A percentile compares a stretch with the other conserved stretches of the same genome.
phyloP scores from a whole-genome alignment of 2,329 filamentous ascomycete genomes.

The Aspergillus unguis region DNA sequence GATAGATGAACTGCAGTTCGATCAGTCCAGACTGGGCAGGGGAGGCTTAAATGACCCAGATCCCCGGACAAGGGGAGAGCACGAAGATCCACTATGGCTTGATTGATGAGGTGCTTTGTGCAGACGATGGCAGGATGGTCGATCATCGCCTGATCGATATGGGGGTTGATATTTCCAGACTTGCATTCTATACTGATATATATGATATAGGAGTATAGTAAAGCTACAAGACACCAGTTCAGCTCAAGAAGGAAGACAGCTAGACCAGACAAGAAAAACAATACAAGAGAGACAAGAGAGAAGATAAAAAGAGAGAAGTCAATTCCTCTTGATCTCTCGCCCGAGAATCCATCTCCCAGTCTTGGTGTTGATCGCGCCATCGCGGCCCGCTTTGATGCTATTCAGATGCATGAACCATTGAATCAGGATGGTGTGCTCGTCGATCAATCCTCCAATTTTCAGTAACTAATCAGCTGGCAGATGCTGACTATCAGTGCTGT shows the following conservation, averaged over 20 bases:
- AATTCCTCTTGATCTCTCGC: neutral
- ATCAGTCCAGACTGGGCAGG: neutral
- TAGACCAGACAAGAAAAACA: no score
- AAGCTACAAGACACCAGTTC: no score
- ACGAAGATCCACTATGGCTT: neutral
- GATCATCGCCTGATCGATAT: neutral
- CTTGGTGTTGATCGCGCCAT: neutral
- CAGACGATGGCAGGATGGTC: neutral
- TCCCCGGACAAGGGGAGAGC: neutral
- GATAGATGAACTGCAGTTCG: neutral
- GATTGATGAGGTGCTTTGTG: neutral
- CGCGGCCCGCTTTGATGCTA: neutral
- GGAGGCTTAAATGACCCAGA: neutral
- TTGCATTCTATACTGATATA: neutral
- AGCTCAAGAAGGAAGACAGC: no score
- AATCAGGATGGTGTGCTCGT: neutral
- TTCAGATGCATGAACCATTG: neutral
- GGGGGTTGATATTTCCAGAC: neutral
- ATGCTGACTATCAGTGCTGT: no score
- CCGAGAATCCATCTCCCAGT: neutral
- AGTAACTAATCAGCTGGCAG: no score
- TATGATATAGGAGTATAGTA: no score
- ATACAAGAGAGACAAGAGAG: no score
- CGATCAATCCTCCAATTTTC: neutral
- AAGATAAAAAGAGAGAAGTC: no score